These are phyloP conservation scores for Neurospora cerealis DNA, from an alignment of 495 filamentous ascomycete genomes.

Conservation along the genomic window DNA sequence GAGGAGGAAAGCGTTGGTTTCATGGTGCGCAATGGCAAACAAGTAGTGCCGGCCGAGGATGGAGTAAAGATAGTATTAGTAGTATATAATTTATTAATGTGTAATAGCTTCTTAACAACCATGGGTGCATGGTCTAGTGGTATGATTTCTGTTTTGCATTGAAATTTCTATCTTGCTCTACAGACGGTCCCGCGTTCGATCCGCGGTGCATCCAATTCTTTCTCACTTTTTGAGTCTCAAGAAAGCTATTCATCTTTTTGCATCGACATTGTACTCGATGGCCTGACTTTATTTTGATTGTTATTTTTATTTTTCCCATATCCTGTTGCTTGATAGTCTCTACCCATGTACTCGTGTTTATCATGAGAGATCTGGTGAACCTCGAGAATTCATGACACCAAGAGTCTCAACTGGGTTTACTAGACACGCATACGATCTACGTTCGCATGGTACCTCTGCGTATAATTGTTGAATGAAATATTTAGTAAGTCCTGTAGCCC, in stretches of 20 bases:
- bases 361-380: background rate
- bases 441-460: background rate
- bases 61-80: background rate
- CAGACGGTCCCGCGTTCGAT: conserved; percentile 11
- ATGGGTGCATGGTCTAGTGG: conserved; percentile 7
- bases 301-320: background rate
- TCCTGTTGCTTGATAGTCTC: background rate
- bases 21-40: background rate
- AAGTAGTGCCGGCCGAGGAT: background rate
- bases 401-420: background rate
- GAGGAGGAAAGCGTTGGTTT: background rate
- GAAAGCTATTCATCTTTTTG: background rate
- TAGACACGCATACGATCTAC: background rate
- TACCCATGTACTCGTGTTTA: background rate
- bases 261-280: background rate
- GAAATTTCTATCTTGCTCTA: conserved; percentile 1
- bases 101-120: background rate
- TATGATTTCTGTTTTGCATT: conserved; percentile 10
- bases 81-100: background rate
- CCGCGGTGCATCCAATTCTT: conserved; percentile 5
- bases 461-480: background rate
- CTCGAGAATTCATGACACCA: background rate
- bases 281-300: background rate
- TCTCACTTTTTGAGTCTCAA: background rate
- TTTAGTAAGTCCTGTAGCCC: background rate